Percentiles rank a stretch among this genome's conserved stretches.
These are phyloP conservation scores for Saccharomyces hybrid DNA, from an alignment of 1,139 yeast genomes.

Conservation along the genomic window DNA sequence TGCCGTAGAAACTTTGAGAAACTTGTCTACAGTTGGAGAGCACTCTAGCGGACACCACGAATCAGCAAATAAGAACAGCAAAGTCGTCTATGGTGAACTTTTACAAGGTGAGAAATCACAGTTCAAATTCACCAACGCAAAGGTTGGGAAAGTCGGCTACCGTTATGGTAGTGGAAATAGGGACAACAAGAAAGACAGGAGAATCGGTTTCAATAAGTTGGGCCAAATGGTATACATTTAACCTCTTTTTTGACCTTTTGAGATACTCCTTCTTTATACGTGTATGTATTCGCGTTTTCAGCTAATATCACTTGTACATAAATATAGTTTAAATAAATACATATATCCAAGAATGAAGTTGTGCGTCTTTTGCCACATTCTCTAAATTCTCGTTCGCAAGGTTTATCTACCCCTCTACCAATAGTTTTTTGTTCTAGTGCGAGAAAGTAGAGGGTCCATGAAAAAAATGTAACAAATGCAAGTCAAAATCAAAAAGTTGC, in stretches of 20 bases:
- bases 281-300: background rate
- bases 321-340: background rate
- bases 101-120: slow-evolving; percentile 49
- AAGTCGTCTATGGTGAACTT: slow-evolving; percentile 30
- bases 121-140: slow-evolving; percentile 69
- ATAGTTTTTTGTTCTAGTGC: background rate
- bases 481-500: background rate
- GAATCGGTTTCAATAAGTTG: slow-evolving; percentile 62
- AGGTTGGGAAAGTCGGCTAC: slow-evolving; percentile 77
- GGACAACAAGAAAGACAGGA: slow-evolving; percentile 80
- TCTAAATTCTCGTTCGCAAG: background rate
- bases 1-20: slow-evolving; percentile 66
- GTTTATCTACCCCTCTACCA: background rate
- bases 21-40: slow-evolving; percentile 52
- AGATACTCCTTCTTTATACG: background rate
- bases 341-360: background rate
- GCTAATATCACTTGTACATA: background rate
- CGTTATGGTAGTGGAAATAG: slow-evolving; percentile 89
- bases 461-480: background rate
- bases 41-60: slow-evolving; percentile 32
- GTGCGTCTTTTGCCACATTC: background rate
- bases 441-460: background rate
- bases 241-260: background rate
- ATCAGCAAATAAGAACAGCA: slow-evolving; percentile 14
- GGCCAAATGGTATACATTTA: slow-evolving; percentile 52